phyloP scores from a whole-genome alignment of 2,329 filamentous ascomycete species.

The Blastomyces emzantsi region DNA sequence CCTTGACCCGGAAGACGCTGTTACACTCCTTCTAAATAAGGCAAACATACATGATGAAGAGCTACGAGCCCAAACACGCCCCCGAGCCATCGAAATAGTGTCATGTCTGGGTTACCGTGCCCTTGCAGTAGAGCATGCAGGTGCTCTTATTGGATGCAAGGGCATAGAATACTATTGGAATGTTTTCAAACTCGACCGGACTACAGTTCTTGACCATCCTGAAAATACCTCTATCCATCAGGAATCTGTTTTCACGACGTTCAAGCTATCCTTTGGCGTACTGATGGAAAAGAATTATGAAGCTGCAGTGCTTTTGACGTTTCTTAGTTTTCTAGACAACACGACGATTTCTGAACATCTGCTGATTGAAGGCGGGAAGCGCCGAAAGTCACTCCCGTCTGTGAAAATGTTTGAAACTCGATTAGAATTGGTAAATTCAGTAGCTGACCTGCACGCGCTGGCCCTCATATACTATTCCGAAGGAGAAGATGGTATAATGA shows the following conservation, averaged over 20 bases:
- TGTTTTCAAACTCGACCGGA: not conserved
- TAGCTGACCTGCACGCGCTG: not conserved
- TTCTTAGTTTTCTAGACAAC: not conserved
- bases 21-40: not conserved
- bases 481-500: not conserved
- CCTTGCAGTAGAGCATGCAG: not conserved
- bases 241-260: not conserved
- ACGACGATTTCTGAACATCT: not conserved
- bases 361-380: not conserved
- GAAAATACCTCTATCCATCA: not conserved
- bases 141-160: slow-evolving; percentile 1
- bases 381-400: not conserved
- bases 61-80: not conserved
- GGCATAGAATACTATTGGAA: not conserved
- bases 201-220: not conserved
- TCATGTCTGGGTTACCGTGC: not conserved
- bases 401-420: not conserved
- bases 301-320: not conserved
- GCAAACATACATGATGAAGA: not conserved
- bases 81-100: not conserved
- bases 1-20: not conserved
- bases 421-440: not conserved
- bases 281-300: not conserved
- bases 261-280: not conserved
- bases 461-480: not conserved